These are phyloP conservation scores for Protomyces pachydermus DNA, from an alignment of 1,139 yeast genomes.

Conservation along the genomic window DNA sequence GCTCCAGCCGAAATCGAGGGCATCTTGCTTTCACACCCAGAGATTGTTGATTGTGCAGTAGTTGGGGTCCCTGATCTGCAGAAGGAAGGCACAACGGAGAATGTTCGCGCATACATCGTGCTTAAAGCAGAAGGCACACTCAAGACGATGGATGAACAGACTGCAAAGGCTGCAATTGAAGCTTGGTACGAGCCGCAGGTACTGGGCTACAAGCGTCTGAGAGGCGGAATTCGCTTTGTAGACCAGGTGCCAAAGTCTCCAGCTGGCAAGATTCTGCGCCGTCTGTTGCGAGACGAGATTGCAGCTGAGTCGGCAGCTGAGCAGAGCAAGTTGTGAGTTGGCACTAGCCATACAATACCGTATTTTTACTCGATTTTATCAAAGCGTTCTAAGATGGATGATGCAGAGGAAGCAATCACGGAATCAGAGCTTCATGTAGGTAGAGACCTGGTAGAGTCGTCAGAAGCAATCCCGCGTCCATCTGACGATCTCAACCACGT, in stretches of 20 bases:
- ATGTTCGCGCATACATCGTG: conserved; percentile 41
- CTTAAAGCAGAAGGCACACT: conserved; percentile 31
- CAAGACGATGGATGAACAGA: conserved; percentile 31
- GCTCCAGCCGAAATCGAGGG: conserved; percentile 78
- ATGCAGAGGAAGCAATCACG: too few relatives aligned
- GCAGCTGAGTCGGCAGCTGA: background rate
- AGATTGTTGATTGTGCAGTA: conserved; percentile 41
- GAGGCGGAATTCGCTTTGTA: conserved; percentile 42
- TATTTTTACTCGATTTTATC: too few relatives aligned
- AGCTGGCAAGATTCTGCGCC: conserved; percentile 42
- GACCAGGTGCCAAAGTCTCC: conserved; percentile 42
- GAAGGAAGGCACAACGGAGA: conserved; percentile 37
- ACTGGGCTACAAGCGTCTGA: conserved; percentile 41
- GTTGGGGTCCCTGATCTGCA: conserved; percentile 38
- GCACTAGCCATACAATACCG: too few relatives aligned
- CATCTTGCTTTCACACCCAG: conserved; percentile 47
- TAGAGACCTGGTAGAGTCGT: too few relatives aligned
- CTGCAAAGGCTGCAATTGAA: conserved; percentile 38
- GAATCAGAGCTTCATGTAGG: too few relatives aligned
- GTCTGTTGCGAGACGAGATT: conserved; percentile 35
- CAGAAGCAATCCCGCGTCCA: too few relatives aligned
- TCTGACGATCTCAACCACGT: too few relatives aligned
- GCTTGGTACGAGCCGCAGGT: conserved; percentile 35
- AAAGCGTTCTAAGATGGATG: too few relatives aligned
- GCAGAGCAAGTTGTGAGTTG: too few relatives aligned